Evolutionary conservation across 2,329 filamentous ascomycete species (phyloP).

Genomic region (Phialemoniopsis sp.): DNA sequence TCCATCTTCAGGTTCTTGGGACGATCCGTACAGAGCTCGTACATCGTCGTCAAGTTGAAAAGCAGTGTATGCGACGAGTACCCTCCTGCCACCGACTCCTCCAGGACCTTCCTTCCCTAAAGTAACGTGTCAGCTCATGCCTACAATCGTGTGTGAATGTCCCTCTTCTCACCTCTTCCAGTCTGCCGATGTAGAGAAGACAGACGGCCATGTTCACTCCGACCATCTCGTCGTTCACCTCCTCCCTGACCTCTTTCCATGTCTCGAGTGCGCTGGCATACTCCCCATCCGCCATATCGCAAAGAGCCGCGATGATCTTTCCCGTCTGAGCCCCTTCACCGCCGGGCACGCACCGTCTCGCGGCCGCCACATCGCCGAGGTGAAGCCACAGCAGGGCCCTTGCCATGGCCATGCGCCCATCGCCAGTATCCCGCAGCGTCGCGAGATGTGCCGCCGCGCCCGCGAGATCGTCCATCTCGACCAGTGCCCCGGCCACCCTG

Average conservation of each 20-base stretch:
- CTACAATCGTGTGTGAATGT: no score
- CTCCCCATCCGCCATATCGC: constrained; percentile 74
- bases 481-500: constrained; percentile 59
- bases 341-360: constrained; percentile 46
- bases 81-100: constrained; percentile 58
- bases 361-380: constrained; percentile 70
- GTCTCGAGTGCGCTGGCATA: constrained; percentile 59
- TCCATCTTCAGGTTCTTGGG: constrained; percentile 65
- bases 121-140: constrained; percentile 14
- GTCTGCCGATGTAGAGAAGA: constrained; percentile 73
- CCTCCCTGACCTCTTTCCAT: constrained; percentile 51
- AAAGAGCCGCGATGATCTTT: constrained; percentile 60
- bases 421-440: constrained; percentile 41
- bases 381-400: constrained; percentile 70
- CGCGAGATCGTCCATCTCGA: constrained; percentile 84
- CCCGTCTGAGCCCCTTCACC: constrained; percentile 11
- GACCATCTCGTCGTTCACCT: constrained; percentile 60
- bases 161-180: constrained; percentile 67
- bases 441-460: constrained; percentile 72
- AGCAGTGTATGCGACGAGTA: constrained; percentile 73
- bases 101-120: constrained; percentile 63
- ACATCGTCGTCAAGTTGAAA: constrained; percentile 88
- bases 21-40: constrained; percentile 83
- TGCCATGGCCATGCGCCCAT: constrained; percentile 32
- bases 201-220: constrained; percentile 82